Conservation (phyloP, 2,329 filamentous ascomycete genomes). For the Rhynchosporium secalis region DNA sequence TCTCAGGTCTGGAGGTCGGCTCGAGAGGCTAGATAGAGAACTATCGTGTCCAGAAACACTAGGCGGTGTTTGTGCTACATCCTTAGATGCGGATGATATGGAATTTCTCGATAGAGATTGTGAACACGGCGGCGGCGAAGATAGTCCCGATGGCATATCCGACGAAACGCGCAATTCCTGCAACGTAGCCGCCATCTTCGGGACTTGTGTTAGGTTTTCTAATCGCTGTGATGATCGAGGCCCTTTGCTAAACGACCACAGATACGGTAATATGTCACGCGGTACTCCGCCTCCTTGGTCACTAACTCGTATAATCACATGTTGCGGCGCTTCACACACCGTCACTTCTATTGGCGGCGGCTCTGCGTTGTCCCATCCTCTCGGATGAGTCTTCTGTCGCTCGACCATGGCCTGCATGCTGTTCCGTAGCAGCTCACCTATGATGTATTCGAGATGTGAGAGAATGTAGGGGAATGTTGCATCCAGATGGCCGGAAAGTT, state of each 20-base stretch:
- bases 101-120: not conserved
- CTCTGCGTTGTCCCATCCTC: slow-evolving; percentile 35
- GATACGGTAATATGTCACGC: slow-evolving; percentile 77
- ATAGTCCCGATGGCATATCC: slow-evolving; percentile 14
- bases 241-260: slow-evolving; percentile 97
- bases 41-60: slow-evolving; percentile 29
- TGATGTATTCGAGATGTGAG: slow-evolving; percentile 93
- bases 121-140: not conserved
- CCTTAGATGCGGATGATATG: not conserved
- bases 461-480: slow-evolving; percentile 96
- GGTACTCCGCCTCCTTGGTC: slow-evolving; percentile 94
- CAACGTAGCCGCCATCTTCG: slow-evolving; percentile 88
- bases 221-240: slow-evolving; percentile 75
- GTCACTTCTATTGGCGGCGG: slow-evolving; percentile 90
- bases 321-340: slow-evolving; percentile 89
- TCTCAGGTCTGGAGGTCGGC: slow-evolving; percentile 79
- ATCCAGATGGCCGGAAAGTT: slow-evolving; percentile 78
- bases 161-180: slow-evolving; percentile 68
- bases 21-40: slow-evolving; percentile 78
- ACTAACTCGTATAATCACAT: slow-evolving; percentile 94
- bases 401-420: slow-evolving; percentile 92
- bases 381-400: slow-evolving; percentile 51
- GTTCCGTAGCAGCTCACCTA: slow-evolving; percentile 92
- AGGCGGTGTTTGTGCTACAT: not conserved
- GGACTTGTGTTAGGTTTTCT: slow-evolving; percentile 83